Percentiles rank a stretch among this genome's conserved stretches.
phyloP scores from a whole-genome alignment of 1,139 yeast species.

The Lodderomyces jiufengensis region DNA sequence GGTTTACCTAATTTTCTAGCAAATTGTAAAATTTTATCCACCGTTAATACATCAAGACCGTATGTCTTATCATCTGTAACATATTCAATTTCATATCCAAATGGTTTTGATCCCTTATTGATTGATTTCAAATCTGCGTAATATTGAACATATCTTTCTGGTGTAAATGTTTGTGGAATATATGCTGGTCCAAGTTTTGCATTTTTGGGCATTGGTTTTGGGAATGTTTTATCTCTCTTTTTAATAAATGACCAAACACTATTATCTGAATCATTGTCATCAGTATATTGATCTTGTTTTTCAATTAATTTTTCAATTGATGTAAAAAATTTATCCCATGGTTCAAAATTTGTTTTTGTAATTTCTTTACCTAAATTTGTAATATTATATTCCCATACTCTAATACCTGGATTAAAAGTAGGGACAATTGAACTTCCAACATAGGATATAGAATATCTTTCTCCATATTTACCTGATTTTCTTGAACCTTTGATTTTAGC shows the following conservation, averaged over 20 bases:
- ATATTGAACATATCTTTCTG: conserved; percentile 68
- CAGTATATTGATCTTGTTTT: conserved; percentile 19
- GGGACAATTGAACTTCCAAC: conserved; percentile 79
- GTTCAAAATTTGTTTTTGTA: conserved; percentile 19
- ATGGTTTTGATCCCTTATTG: conserved; percentile 45
- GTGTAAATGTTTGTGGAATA: conserved; percentile 65
- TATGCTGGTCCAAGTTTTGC: conserved; percentile 72
- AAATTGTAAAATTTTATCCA: conserved; percentile 54
- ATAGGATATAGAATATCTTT: conserved; percentile 66
- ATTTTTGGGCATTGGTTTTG: conserved; percentile 56
- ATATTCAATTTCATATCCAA: conserved; percentile 64
- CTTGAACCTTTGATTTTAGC: conserved; percentile 41
- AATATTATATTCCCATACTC: conserved; percentile 83
- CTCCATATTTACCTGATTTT: conserved; percentile 45
- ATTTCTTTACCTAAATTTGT: conserved; percentile 41
- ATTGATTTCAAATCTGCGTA: conserved; percentile 58
- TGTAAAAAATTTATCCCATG: conserved; percentile 57
- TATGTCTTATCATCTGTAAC: conserved; percentile 59
- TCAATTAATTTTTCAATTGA: conserved; percentile 38
- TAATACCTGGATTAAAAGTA: conserved; percentile 75
- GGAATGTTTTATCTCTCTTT: conserved; percentile 60
- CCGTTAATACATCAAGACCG: conserved; percentile 54
- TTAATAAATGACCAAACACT: conserved; percentile 4
- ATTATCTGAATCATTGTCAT: conserved; percentile 14
- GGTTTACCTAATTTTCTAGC: conserved; percentile 53